Evolutionary conservation across 163 green algal species (phyloP).

Genomic region (Trebouxiophyceae sp.): DNA sequence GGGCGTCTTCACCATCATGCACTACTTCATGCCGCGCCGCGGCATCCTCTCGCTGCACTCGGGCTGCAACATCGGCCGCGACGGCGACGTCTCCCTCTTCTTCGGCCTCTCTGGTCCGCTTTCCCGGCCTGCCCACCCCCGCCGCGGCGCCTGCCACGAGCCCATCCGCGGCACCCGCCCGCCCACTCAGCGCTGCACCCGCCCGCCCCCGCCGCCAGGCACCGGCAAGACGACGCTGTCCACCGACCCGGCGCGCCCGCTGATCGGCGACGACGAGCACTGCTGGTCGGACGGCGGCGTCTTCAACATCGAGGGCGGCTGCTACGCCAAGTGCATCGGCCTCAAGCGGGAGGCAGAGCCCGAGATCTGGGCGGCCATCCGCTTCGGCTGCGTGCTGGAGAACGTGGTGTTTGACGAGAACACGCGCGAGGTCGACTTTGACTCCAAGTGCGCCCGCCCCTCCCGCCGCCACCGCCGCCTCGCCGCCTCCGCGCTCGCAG

Average conservation of each 20-base stretch:
- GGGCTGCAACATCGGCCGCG: constrained; percentile 73
- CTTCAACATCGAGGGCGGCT: constrained; percentile 99
- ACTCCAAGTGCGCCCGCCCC: constrained; percentile 25
- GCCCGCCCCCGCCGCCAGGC: no score
- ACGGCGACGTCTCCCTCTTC: constrained; percentile 87
- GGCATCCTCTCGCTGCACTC: constrained; percentile 88
- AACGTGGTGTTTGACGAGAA: constrained; percentile 88
- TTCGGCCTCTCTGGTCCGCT: constrained; percentile 77
- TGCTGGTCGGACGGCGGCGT: constrained; percentile 86
- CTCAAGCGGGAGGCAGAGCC: constrained; percentile 75
- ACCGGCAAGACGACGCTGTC: constrained; percentile 97
- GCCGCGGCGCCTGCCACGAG: no score
- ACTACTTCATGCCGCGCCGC: constrained; percentile 81
- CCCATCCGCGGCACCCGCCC: no score
- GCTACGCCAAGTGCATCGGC: constrained; percentile 96
- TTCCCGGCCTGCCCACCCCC: neutral
- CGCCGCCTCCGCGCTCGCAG: no score
- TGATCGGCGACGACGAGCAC: constrained; percentile 98
- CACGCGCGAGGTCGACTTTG: constrained; percentile 67
- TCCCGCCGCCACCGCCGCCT: no score
- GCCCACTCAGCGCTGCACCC: no score
- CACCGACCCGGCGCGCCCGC: constrained; percentile 66
- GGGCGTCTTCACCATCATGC: constrained; percentile 87
- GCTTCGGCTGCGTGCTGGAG: constrained; percentile 84
- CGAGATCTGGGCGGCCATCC: constrained; percentile 84